Base-by-base conservation (phyloP, 495 filamentous ascomycete genomes). In the Lasiosphaeria hispida region DNA sequence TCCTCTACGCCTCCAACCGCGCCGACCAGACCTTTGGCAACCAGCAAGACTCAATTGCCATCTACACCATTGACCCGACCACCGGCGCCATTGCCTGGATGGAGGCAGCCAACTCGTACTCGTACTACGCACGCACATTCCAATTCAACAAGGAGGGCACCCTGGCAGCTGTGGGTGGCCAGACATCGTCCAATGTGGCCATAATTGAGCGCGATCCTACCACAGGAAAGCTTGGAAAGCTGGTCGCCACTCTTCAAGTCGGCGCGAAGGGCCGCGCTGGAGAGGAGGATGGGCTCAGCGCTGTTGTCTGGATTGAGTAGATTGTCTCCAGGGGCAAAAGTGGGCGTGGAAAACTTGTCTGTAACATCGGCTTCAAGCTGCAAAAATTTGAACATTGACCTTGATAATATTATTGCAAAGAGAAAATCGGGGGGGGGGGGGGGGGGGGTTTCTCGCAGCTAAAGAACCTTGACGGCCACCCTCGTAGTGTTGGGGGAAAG, bases 131-230 rank as follows among this genome's bases (percentile, higher is more conserved):
- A 38, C 71, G 87, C 7, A 84, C 85, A 3, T 83, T 90, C 68
- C 76, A 77, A 10, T 73, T 90, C 48, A 89, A 86, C 63, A 79
- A 80, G 59, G 77, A 75, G 0, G 86, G 87, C 0, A 77, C 79
- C 54, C 62, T 87, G 45, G 80, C 85, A 1, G 86, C 85, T 0
- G 77, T 90, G 37, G 86, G 84, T 5, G 77, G 87, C 36, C 85
- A 89, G 73, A 79, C 76, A 4, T 84, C 78, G 54, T 74, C 79
- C 17, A 82, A 78, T 45, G 84, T 90, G 0, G 86, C 77, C 1
- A 80, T 90, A 62, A 71, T 89, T 39, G 65, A 71, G 61, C 68
- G 86, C 10, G 80, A 88, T 66, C 64, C 70, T 0, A 58, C 67
- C 14, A 84, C 79, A 0, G 87, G 87, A 0, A 73, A 75, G 57